Conservation (phyloP, 768 basidiomycete genomes). For the Strobilomyces dryophilus region DNA sequence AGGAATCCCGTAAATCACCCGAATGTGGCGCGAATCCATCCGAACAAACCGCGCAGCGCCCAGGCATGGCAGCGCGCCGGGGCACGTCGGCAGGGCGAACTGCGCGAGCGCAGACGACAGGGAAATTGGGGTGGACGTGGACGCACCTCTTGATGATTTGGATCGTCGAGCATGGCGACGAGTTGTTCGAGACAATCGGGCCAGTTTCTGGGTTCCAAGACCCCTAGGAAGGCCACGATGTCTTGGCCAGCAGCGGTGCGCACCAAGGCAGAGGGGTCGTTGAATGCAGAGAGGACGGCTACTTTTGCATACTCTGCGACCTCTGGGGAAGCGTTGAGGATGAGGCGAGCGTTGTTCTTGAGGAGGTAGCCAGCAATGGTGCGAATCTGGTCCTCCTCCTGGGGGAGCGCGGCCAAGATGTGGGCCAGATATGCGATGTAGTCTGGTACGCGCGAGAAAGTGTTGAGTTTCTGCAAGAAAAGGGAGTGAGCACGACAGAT, state of each 20-base stretch:
- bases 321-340: slow-evolving; percentile 61
- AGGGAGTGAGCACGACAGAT: slow-evolving; percentile 19
- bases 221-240: slow-evolving; percentile 84
- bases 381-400: slow-evolving; percentile 89
- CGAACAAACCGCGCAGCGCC: slow-evolving; percentile 8
- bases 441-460: slow-evolving; percentile 83
- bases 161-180: slow-evolving; percentile 76
- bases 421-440: slow-evolving; percentile 96
- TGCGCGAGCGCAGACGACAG: background rate
- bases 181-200: slow-evolving; percentile 89
- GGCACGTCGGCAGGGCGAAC: background rate
- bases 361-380: slow-evolving; percentile 95
- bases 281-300: slow-evolving; percentile 77
- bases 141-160: slow-evolving; percentile 81
- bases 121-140: background rate
- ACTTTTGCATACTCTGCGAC: slow-evolving; percentile 72
- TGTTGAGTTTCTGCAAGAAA: slow-evolving; percentile 70
- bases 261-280: slow-evolving; percentile 79
- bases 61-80: background rate
- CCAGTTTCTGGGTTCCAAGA: slow-evolving; percentile 90
- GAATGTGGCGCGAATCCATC: background rate
- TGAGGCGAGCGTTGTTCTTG: slow-evolving; percentile 89
- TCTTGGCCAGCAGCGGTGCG: slow-evolving; percentile 93
- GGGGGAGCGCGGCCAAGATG: slow-evolving; percentile 75
- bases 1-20: slow-evolving; percentile 3